Evolutionary conservation across 352 stramenopile species (phyloP).

Genomic region (Globisporangium sylvaticum): DNA sequence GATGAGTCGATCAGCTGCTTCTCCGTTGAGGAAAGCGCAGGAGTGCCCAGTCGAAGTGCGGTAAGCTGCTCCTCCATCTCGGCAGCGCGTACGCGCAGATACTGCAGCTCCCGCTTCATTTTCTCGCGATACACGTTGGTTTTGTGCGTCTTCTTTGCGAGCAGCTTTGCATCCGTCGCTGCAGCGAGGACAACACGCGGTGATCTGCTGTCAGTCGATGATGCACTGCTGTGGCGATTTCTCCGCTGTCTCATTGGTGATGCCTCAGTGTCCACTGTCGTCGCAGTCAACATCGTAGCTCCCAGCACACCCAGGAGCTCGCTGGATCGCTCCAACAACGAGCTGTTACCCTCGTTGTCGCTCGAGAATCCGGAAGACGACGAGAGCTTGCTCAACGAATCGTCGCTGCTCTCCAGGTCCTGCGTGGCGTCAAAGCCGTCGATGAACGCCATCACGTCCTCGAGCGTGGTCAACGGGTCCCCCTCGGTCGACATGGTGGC

Average conservation of each 20-base stretch:
- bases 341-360: background rate
- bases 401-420: background rate
- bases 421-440: slow-evolving; percentile 4
- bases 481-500: background rate
- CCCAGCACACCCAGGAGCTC: background rate
- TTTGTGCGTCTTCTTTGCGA: slow-evolving; percentile 1
- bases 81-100: slow-evolving; percentile 23
- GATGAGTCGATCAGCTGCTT: slow-evolving; percentile 10
- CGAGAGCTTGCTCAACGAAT: background rate
- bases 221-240: background rate
- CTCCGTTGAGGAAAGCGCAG: background rate
- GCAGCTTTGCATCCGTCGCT: background rate
- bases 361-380: background rate
- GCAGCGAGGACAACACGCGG: background rate
- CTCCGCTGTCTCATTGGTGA: background rate
- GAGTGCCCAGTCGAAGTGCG: slow-evolving; percentile 18
- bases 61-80: slow-evolving; percentile 27
- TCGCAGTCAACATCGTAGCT: background rate
- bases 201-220: background rate
- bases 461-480: background rate
- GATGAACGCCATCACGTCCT: slow-evolving; percentile 14
- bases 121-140: slow-evolving; percentile 33
- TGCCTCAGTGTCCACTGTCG: background rate
- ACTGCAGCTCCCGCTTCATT: slow-evolving; percentile 32
- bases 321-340: background rate